Evolutionary conservation across 176 grass and related monocot genomes (phyloP).

Genomic region (Juncus inflexus): DNA sequence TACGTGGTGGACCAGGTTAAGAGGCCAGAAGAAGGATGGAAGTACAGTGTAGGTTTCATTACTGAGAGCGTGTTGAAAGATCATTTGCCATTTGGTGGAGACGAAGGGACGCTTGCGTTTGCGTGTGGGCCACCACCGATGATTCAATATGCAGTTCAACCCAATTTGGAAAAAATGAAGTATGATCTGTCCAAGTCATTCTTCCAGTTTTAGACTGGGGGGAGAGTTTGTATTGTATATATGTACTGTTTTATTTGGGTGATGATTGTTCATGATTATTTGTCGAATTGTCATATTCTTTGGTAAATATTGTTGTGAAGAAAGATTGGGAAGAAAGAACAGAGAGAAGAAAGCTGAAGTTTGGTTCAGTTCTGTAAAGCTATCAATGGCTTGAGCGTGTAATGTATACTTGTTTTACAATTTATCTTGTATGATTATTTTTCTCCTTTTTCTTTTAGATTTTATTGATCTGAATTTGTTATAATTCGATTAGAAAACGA

Average conservation of each 20-base stretch:
- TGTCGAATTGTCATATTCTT: constrained; percentile 23
- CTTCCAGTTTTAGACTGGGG: constrained; percentile 40
- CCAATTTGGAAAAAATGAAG: constrained; percentile 93
- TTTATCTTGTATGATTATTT: no score
- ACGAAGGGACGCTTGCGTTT: constrained; percentile 58
- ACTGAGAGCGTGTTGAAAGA: constrained; percentile 55
- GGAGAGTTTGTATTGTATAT: constrained; percentile 17
- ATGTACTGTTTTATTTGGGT: constrained; percentile 22
- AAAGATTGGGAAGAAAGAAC: no score
- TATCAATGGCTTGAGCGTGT: no score
- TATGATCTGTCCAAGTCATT: constrained; percentile 63
- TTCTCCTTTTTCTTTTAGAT: no score
- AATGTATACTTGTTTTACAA: no score
- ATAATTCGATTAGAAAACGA: no score
- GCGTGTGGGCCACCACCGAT: constrained; percentile 86
- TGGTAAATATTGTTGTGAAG: constrained; percentile 18
- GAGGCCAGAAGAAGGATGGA: constrained; percentile 58
- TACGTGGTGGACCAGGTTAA: constrained; percentile 78
- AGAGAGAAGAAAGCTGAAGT: no score
- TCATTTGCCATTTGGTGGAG: constrained; percentile 50
- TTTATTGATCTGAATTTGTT: no score
- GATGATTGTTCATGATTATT: constrained; percentile 7
- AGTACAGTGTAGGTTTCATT: constrained; percentile 68
- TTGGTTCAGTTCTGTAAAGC: no score
- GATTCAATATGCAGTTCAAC: constrained; percentile 83